Evolutionary conservation across 1,284 basidiomycete species (phyloP).

Genomic region (Ustilago sp.): DNA sequence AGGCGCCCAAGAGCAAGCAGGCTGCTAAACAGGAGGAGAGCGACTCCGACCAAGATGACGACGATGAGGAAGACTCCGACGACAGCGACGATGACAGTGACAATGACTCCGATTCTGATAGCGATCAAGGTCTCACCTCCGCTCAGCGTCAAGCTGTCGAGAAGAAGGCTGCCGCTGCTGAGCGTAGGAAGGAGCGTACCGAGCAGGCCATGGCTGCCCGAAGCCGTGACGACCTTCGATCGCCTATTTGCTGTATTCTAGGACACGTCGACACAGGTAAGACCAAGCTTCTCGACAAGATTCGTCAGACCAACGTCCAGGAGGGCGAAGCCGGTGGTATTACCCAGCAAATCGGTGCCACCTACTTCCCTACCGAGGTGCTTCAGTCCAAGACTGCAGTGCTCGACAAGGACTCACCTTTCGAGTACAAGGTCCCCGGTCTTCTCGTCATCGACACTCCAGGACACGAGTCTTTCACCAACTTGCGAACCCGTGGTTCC

Average conservation of each 20-base stretch:
- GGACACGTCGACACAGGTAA: constrained; percentile 99
- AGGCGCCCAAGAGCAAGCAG: constrained; percentile 22
- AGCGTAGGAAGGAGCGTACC: constrained; percentile 82
- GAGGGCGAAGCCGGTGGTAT: constrained; percentile 99
- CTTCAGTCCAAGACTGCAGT: constrained; percentile 93
- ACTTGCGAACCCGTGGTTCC: constrained; percentile 93
- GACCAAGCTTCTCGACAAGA: constrained; percentile 98
- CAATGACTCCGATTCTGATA: constrained; percentile 69
- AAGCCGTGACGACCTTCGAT: constrained; percentile 89
- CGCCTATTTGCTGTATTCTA: constrained; percentile 98
- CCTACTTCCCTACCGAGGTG: constrained; percentile 98
- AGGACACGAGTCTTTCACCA: constrained; percentile 99
- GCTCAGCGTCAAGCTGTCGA: constrained; percentile 76
- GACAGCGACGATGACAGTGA: constrained; percentile 73
- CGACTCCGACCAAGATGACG: constrained; percentile 17
- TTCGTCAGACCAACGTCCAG: constrained; percentile 99
- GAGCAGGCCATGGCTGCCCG: constrained; percentile 88
- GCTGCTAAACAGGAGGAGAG: constrained; percentile 12
- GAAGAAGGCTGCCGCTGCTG: constrained; percentile 85
- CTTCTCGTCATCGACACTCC: constrained; percentile 97
- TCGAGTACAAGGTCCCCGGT: constrained; percentile 97
- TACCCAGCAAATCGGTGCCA: constrained; percentile 99
- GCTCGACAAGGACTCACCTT: constrained; percentile 84
- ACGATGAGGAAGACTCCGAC: constrained; percentile 58
- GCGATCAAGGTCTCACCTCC: constrained; percentile 69